Base-by-base conservation (phyloP, 1,139 yeast genomes). In the Zygosaccharomyces sapae region DNA sequence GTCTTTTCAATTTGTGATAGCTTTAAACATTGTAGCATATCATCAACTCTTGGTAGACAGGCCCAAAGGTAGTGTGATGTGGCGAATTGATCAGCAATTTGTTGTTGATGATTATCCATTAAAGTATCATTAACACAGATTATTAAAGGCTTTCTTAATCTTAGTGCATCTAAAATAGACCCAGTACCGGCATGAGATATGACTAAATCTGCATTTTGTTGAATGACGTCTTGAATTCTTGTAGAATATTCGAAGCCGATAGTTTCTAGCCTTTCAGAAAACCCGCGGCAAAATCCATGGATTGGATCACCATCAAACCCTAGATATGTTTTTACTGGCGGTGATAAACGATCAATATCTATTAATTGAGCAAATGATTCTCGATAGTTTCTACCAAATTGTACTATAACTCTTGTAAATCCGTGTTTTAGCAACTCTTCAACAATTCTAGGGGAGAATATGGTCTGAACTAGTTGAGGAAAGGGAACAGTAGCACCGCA, bases 101-200 rank as follows among this genome's bases (percentile, higher is more conserved):
- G 95, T 25, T 68, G 59, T 65, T 92, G 97, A 64, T 92, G 98
- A 63, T 88, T 86, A 61, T 87, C 87, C 90, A 87, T 84, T 18
- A 92, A 72, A 4, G 63, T 55, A 9, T 76, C 74, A 65, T 92
- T 92, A 7, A 81, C 78, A 29, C 88, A 83, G 4, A 84, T 92
- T 2, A 90, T 69, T 47, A 90, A 69, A 16, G 76, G 79, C 59
- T 78, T 80, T 2, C 68, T 51, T 29, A 71, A 64, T 19, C 90
- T 71, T 33, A 88, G 67, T 0, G 86, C 76, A 59, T 92, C 98
- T 18, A 92, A 66, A 7, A 92, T 86, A 0, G 96, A 86, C 1
- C 98, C 98, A 0, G 97, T 87, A 2, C 94, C 97, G 0, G 96
- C 97, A 64, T 92, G 97, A 1, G 96, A 82, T 9, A 92, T 74